phyloP scores from a whole-genome alignment of 2,329 filamentous ascomycete genomes.

The Cadophora sp. region DNA sequence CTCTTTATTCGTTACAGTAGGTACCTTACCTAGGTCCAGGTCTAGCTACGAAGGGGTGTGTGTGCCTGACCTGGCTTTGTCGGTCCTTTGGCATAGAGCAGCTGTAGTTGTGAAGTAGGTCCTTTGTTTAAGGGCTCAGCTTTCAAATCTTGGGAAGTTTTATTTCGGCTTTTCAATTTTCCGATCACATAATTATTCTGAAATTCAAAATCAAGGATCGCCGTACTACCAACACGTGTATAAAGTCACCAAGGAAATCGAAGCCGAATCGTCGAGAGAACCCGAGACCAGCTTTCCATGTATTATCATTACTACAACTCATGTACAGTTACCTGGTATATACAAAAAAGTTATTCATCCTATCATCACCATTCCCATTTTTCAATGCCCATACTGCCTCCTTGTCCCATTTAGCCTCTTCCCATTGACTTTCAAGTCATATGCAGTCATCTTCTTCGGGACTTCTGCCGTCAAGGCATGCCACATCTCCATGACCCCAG shows the following conservation, averaged over 20 bases:
- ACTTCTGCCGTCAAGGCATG: slow-evolving; percentile 39
- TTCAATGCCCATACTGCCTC: slow-evolving; percentile 31
- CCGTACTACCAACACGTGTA: not conserved
- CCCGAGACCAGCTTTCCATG: not conserved
- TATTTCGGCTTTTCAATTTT: too few relatives aligned
- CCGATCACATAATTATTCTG: too few relatives aligned
- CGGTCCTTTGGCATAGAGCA: not conserved
- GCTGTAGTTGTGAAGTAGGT: not conserved
- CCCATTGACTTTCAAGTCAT: slow-evolving; percentile 33
- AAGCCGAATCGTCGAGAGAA: not conserved
- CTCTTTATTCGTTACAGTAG: too few relatives aligned
- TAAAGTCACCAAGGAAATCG: not conserved
- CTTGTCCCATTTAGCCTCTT: slow-evolving; percentile 35
- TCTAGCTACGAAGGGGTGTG: too few relatives aligned
- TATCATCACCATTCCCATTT: slow-evolving; percentile 15
- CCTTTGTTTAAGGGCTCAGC: too few relatives aligned
- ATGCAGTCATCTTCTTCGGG: slow-evolving; percentile 26
- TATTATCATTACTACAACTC: slow-evolving; percentile 26
- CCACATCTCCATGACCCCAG: slow-evolving; percentile 88
- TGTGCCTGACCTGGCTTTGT: not conserved
- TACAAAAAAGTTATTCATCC: slow-evolving; percentile 27
- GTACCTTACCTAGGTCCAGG: too few relatives aligned
- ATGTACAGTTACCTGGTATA: slow-evolving; percentile 28
- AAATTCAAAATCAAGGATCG: not conserved
- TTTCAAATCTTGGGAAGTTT: too few relatives aligned